phyloP scores from a whole-genome alignment of 495 filamentous ascomycete genomes.

The Podospora pseudocomata region DNA sequence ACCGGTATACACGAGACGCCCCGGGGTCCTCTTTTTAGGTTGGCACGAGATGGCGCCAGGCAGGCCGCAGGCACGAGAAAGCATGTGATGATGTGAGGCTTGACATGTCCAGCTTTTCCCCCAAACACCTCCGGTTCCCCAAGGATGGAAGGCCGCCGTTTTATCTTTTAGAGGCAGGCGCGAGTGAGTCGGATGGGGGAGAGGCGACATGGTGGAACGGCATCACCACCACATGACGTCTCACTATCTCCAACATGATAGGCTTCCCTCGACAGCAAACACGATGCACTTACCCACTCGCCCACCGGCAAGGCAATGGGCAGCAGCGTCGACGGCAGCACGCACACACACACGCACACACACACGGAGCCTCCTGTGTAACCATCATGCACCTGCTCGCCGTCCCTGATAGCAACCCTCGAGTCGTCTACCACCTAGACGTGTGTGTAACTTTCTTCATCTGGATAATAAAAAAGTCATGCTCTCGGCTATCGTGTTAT shows the following conservation, averaged over 20 bases:
- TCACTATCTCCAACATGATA: not conserved
- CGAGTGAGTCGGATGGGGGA: not conserved
- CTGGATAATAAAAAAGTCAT: not conserved
- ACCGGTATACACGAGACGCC: not conserved
- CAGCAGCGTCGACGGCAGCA: too few relatives aligned
- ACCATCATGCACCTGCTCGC: not conserved
- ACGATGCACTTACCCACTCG: not conserved
- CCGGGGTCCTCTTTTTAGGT: not conserved
- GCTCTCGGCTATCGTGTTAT: too few relatives aligned
- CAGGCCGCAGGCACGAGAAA: not conserved
- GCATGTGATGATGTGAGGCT: not conserved
- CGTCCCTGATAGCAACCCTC: not conserved
- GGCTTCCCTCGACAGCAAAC: not conserved
- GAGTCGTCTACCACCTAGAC: too few relatives aligned
- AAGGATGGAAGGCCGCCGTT: not conserved
- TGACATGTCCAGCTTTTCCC: too few relatives aligned
- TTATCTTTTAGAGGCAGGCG: not conserved
- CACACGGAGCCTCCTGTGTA: not conserved
- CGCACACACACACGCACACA: too few relatives aligned
- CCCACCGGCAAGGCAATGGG: not conserved
- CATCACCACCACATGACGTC: not conserved
- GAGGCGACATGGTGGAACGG: too few relatives aligned
- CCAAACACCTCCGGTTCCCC: too few relatives aligned
- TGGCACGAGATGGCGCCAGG: not conserved
- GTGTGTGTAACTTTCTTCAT: not conserved